Conservation (phyloP, 331 rosid species). For the Acacia pycnantha region DNA sequence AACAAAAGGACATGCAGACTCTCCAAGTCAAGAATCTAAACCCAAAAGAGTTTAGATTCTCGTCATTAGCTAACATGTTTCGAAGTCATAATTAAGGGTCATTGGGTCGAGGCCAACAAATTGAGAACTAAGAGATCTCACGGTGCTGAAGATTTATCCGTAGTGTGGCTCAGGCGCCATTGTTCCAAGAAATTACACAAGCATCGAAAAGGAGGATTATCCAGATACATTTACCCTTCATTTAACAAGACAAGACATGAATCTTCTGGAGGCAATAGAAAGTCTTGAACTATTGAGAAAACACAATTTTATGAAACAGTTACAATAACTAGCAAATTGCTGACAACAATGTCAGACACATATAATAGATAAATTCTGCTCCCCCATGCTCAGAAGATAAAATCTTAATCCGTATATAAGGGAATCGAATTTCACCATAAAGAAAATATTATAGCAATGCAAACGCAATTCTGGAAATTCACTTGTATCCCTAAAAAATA, state of each 20-base stretch:
- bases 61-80: not conserved
- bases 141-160: not conserved
- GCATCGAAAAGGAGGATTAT: not conserved
- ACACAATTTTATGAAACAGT: not conserved
- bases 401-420: constrained; percentile 8
- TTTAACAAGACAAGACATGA: not conserved
- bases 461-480: constrained; percentile 11
- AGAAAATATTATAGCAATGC: not conserved
- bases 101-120: not conserved
- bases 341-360: not conserved
- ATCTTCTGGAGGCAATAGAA: not conserved
- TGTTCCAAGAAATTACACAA: constrained; percentile 12
- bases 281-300: not conserved
- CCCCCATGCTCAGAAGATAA: not conserved
- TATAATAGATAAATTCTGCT: not conserved
- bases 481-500: not conserved
- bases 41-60: not conserved
- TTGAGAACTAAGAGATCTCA: constrained; percentile 1
- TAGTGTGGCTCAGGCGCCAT: constrained; percentile 6
- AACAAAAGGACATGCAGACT: too few relatives aligned
- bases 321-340: not conserved
- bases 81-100: not conserved
- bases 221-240: not conserved
- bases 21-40: not conserved
- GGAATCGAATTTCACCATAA: not conserved